Conservation (phyloP, 1,139 yeast species). For the Scheffersomyces titani region DNA sequence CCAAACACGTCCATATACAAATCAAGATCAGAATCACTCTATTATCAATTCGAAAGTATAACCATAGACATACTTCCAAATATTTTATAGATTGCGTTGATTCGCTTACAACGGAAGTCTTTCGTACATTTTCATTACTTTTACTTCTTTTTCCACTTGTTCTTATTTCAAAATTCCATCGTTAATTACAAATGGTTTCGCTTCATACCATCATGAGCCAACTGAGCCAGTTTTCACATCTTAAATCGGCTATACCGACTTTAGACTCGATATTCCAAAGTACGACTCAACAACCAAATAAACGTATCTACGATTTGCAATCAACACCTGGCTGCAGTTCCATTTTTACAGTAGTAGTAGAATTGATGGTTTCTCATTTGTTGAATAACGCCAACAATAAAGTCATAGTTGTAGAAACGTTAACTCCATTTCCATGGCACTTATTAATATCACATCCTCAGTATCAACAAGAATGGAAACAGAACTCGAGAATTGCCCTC, state of each 20-base stretch:
- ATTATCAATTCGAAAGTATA: no score
- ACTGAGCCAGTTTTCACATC: constrained; percentile 19
- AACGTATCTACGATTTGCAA: constrained; percentile 38
- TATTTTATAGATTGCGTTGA: not conserved
- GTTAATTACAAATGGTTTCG: constrained; percentile 20
- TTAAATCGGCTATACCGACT: constrained; percentile 29
- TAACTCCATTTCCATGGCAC: constrained; percentile 32
- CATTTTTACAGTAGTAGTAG: constrained; percentile 21
- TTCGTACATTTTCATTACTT: no score
- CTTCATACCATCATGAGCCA: constrained; percentile 21
- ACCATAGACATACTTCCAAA: not conserved
- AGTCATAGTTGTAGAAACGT: constrained; percentile 33
- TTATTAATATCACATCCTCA: constrained; percentile 18
- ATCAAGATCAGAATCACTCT: not conserved
- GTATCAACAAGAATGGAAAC: constrained; percentile 21
- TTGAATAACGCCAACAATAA: constrained; percentile 7
- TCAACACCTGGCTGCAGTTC: constrained; percentile 34
- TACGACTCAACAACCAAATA: constrained; percentile 12
- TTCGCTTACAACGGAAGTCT: not conserved
- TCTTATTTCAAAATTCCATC: no score
- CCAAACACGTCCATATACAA: not conserved
- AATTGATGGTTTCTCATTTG: constrained; percentile 33
- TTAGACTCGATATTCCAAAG: constrained; percentile 23
- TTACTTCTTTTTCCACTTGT: not conserved
- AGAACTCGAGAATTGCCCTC: constrained; percentile 10